Evolutionary conservation across 306 rosid genomes (phyloP), one percentile per base, ranked within the genome.

Genomic region (Quillaja saponaria): DNA sequence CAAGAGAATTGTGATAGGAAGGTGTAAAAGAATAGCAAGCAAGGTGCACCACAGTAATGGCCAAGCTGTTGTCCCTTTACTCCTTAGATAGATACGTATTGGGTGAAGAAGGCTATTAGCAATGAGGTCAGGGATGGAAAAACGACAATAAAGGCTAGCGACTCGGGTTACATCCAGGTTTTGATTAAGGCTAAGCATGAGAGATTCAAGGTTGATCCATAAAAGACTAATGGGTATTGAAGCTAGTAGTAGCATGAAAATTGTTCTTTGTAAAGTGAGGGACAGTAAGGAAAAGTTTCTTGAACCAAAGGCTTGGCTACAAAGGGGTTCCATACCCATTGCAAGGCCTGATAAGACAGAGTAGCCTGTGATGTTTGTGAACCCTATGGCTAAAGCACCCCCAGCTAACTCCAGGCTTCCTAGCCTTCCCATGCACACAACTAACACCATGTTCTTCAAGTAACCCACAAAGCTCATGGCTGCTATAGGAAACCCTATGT

Each of bases 311-410:
- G 95, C 87, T 54, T 84, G 95, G 58, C 79, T 73, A 55, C 95
- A 87, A 2, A 87, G 74, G 0, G 95, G 91, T 19, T 87, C 95
- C 91, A 87, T 87, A 8, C 95, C 95, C 85, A 78, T 71, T 73
- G 95, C 91, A 25, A 87, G 58, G 19, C 95, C 91, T 0, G 91
- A 84, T 6, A 87, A 83, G 59, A 87, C 85, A 0, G 89, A 87
- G 79, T 82, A 87, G 19, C 91, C 95, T 4, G 89, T 82, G 68
- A 87, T 78, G 78, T 87, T 87, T 37, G 95, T 84, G 87, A 82
- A 84, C 66, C 95, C 91, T 20, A 87, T 69, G 77, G 91, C 91
- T 25, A 87, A 77, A 45, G 95, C 87, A 4, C 89, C 91, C 6
- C 87, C 88, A 0, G 95, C 95, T 19, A 87, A 64, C 60, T 87